Evolutionary conservation across 371 early-diverging fungal genomes (phyloP), one percentile per base, ranked within the genome.

Genomic region (Capniomyces stellatus): DNA sequence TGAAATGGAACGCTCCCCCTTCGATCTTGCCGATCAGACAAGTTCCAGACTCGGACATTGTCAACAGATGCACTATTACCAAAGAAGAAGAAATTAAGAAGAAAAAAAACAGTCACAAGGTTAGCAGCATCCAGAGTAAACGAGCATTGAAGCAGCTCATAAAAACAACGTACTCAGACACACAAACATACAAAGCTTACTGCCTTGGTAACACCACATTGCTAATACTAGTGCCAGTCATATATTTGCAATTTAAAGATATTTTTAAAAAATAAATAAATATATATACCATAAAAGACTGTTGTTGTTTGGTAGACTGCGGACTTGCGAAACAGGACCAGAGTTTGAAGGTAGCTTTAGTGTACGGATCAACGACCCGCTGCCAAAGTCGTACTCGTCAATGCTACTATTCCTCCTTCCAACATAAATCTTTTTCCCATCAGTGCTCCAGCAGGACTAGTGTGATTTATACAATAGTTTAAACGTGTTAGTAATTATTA

Each of bases 41-140:
- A 50, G 51, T 92, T 84, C 92, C 91, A 96, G 42, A 92, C 63
- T 25, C 97, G 78, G 46, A 96, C 74, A 58, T 90, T 95, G 60
- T 96, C 97, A 25, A 77, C 77, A 0, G 95, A 95, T 0, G 86
- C 89, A 57, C 89, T 89, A 50, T 31, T 35, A n/a, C n/a, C n/a
- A n/a, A n/a, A n/a, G n/a, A n/a, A 41, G 13, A 27, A 23, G 25
- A n/a, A 24, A 29, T 35, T 15, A 52, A 18, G 6, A 60, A 18
- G 24, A 24, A 24, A 44, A 35, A 23, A 41, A 15, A 28, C n/a
- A 19, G 1, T n/a, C 3, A 54, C 19, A 18, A 43, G 15, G 18
- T 53, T 52, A 3, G n/a, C n/a, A n/a, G n/a, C n/a, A n/a, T n/a
- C n/a, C n/a, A n/a, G n/a, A n/a, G n/a, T n/a, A n/a, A n/a, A n/a